Evolutionary conservation across 768 basidiomycete species (phyloP).

Genomic region (Leccinum barrowsii): DNA sequence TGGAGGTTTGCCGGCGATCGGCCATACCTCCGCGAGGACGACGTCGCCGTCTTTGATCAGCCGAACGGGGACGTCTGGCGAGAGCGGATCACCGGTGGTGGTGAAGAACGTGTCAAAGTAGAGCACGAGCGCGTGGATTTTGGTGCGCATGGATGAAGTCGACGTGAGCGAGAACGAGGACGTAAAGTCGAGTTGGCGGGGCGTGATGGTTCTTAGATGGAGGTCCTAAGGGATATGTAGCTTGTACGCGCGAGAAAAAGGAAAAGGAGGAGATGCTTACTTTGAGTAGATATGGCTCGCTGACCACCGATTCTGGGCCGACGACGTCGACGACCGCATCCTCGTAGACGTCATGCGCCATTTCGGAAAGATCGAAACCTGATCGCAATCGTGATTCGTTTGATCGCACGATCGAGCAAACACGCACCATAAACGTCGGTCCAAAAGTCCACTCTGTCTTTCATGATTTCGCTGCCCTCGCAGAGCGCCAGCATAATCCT

Average conservation of each 20-base stretch:
- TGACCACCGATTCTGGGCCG: constrained; percentile 58
- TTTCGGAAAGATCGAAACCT: constrained; percentile 88
- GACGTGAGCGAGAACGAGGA: constrained; percentile 73
- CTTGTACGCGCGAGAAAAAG: not conserved
- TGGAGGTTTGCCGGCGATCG: constrained; percentile 63
- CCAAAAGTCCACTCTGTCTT: constrained; percentile 90
- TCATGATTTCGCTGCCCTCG: constrained; percentile 68
- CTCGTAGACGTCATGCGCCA: constrained; percentile 70
- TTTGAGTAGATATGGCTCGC: constrained; percentile 62
- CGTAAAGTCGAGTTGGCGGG: constrained; percentile 75
- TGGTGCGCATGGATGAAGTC: constrained; percentile 54
- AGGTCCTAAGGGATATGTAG: constrained; percentile 58
- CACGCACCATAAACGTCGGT: constrained; percentile 79
- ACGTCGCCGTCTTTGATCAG: constrained; percentile 57
- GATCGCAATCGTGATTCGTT: not conserved
- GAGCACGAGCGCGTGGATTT: constrained; percentile 76
- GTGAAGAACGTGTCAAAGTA: constrained; percentile 97
- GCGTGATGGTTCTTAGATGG: constrained; percentile 56
- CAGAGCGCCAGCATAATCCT: constrained; percentile 82
- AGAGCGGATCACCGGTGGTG: constrained; percentile 48
- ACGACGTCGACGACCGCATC: constrained; percentile 87
- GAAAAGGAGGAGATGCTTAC: constrained; percentile 36
- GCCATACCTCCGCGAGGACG: constrained; percentile 75
- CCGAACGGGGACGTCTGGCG: constrained; percentile 50
- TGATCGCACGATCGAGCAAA: not conserved